A percentile compares a stretch with the other conserved stretches of the same genome.
phyloP scores from a whole-genome alignment of 2,329 filamentous ascomycete species.

The Fusarium sp. region DNA sequence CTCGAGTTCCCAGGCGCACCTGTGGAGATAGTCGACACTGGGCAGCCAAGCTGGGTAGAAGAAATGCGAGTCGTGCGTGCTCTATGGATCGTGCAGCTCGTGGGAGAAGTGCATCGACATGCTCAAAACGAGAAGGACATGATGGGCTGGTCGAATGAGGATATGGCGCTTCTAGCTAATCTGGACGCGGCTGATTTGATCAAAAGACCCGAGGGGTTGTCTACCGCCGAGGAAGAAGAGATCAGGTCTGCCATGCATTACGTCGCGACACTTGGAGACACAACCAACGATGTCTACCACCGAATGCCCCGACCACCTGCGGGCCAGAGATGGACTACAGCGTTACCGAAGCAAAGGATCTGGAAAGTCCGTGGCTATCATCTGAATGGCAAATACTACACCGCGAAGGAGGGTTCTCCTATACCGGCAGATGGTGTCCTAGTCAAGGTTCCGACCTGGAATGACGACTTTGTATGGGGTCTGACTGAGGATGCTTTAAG shows the following conservation, averaged over 20 bases:
- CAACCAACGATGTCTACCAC: constrained; percentile 10
- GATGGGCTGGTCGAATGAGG: constrained; percentile 9
- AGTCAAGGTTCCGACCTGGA: neutral
- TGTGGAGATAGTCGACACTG: constrained; percentile 13
- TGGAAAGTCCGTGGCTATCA: neutral
- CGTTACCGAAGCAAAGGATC: neutral
- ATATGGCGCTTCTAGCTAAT: constrained; percentile 7
- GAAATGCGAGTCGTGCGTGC: constrained; percentile 41
- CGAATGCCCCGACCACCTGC: constrained; percentile 16
- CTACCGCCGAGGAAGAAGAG: constrained; percentile 6
- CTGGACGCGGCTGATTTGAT: constrained; percentile 2
- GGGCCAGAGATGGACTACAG: constrained; percentile 24
- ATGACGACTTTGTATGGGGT: constrained; percentile 4
- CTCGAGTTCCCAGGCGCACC: constrained; percentile 9
- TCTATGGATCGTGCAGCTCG: constrained; percentile 34
- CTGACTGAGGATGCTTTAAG: constrained; percentile 10
- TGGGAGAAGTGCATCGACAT: constrained; percentile 19
- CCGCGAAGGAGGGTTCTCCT: neutral
- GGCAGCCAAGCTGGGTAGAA: constrained; percentile 38
- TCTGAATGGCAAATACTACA: neutral
- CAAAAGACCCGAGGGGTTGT: neutral
- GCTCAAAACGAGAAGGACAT: too few relatives aligned
- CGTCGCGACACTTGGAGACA: constrained; percentile 4
- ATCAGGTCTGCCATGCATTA: constrained; percentile 18
- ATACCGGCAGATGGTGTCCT: neutral